Evolutionary conservation across 2,329 filamentous ascomycete genomes (phyloP), one percentile per base, ranked within the genome.

Genomic region (Hirsutella thompsonii): DNA sequence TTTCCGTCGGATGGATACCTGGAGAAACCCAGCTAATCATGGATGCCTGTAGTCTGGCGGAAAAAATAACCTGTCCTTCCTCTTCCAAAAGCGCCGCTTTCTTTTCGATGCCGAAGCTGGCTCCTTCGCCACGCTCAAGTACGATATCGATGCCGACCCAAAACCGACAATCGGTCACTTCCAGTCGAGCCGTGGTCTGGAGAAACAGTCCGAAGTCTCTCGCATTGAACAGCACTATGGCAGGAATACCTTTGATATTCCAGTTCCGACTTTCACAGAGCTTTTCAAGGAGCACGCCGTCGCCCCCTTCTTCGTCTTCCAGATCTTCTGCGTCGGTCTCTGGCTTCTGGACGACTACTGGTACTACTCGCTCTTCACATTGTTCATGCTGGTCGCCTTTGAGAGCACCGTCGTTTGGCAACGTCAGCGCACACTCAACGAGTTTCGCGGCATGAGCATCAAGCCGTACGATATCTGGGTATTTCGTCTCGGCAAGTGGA

Each of bases 281-380:
- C 76, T 98, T 38, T 98, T 94, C 75, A 85, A 94, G 63, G 92
- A 98, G 63, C 93, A 98, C 61, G 90, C 93, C 20, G 93, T 98
- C 19, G 93, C 93, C 19, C 92, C 92, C 5, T 98, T 98, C 71
- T 98, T 98, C 64, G 89, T 98, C 47, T 98, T 98, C 67, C 92
- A 98, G 70, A 73, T 98, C 46, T 98, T 98, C 69, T 98, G 93
- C 54, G 92, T 98, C 44, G 93, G 92, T 14, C 69, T 98, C 46
- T 98, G 92, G 92, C 86, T 96, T 80, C 69, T 98, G 57, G 92
- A 98, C 57, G 93, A 98, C 65, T 98, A 96, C 67, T 98, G 93
- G 92, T 98, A 98, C 70, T 98, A 98, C 67, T 96, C 92, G 46
- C 76, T 98, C 18, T 98, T 98, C 64, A 98, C 93, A 1, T 79